These are phyloP conservation scores for Coemansia sp. DNA, from an alignment of 192 early-diverging fungal species.

Conservation along the genomic window DNA sequence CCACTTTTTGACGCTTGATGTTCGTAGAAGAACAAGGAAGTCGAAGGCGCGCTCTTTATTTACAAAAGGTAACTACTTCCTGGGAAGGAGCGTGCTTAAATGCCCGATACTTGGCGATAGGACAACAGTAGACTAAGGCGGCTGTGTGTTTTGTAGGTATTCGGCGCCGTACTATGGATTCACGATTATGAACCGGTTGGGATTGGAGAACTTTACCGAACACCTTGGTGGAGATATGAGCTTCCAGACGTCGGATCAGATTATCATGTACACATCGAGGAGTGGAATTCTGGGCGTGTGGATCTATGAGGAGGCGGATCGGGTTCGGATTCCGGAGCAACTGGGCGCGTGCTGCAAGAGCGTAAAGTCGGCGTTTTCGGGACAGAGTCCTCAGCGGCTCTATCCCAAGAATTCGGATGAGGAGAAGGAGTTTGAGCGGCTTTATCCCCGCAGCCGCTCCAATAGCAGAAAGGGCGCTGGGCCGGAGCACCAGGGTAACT, in stretches of 20 bases:
- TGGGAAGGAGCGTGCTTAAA: not conserved
- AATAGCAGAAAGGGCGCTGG: conserved; percentile 37
- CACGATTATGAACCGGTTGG: conserved; percentile 85
- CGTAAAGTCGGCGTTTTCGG: conserved; percentile 20
- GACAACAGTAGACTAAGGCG: no score
- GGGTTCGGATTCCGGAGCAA: conserved; percentile 38
- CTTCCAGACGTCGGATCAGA: conserved; percentile 77
- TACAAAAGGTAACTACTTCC: conserved; percentile 61
- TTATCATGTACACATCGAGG: conserved; percentile 75
- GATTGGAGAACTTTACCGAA: conserved; percentile 76
- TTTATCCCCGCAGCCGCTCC: conserved; percentile 49
- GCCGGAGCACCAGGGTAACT: conserved; percentile 3
- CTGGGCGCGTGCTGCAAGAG: conserved; percentile 39
- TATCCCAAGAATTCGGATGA: conserved; percentile 43
- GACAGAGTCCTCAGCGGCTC: conserved; percentile 30
- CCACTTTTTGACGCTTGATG: not conserved
- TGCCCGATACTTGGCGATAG: no score
- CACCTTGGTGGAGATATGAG: conserved; percentile 68
- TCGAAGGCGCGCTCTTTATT: conserved; percentile 91
- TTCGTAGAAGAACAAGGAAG: conserved; percentile 77
- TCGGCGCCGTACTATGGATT: conserved; percentile 69
- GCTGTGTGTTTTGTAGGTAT: conserved; percentile 12
- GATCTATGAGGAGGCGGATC: conserved; percentile 51
- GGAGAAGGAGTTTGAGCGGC: conserved; percentile 36
- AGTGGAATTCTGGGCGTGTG: conserved; percentile 39